Percentiles rank a stretch among this genome's conserved stretches.
phyloP scores from a whole-genome alignment of 2,329 filamentous ascomycete species.

The Penicillium oxalicum region DNA sequence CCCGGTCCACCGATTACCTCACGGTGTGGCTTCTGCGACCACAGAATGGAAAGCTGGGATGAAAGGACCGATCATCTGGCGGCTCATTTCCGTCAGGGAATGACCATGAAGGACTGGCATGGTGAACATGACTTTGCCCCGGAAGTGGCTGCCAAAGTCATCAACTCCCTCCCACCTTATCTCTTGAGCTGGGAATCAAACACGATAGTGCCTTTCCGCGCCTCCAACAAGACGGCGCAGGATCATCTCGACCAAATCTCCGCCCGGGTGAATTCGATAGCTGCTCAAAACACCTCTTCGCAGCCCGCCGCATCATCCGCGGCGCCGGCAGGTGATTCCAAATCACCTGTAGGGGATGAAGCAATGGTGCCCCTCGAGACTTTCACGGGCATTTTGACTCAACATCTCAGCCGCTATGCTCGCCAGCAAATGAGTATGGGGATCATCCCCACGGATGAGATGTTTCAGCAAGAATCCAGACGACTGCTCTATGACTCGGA shows the following conservation, averaged over 20 bases:
- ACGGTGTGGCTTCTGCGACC: slow-evolving; percentile 48
- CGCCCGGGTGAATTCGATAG: slow-evolving; percentile 5
- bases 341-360: background rate
- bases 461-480: slow-evolving; percentile 22
- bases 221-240: slow-evolving; percentile 8
- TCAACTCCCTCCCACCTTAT: slow-evolving; percentile 16
- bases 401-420: slow-evolving; percentile 16
- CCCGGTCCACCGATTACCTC: slow-evolving; percentile 42
- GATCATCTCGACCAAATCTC: slow-evolving; percentile 20
- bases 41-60: slow-evolving; percentile 45
- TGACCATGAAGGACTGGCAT: slow-evolving; percentile 49
- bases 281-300: background rate
- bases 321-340: background rate
- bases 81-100: slow-evolving; percentile 47
- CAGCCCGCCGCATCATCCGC: background rate
- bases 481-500: slow-evolving; percentile 18
- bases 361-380: background rate
- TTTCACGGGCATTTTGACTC: slow-evolving; percentile 10
- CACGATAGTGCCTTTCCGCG: slow-evolving; percentile 17
- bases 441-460: slow-evolving; percentile 18
- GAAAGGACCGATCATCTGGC: slow-evolving; percentile 48
- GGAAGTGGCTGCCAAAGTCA: slow-evolving; percentile 12
- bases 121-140: slow-evolving; percentile 44
- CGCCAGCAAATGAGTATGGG: slow-evolving; percentile 12
- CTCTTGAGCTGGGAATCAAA: slow-evolving; percentile 16